Percentiles rank a stretch among this genome's conserved stretches.
Evolutionary conservation across 129 eudicot genomes (phyloP).

Genomic region (Escallonia rubra): DNA sequence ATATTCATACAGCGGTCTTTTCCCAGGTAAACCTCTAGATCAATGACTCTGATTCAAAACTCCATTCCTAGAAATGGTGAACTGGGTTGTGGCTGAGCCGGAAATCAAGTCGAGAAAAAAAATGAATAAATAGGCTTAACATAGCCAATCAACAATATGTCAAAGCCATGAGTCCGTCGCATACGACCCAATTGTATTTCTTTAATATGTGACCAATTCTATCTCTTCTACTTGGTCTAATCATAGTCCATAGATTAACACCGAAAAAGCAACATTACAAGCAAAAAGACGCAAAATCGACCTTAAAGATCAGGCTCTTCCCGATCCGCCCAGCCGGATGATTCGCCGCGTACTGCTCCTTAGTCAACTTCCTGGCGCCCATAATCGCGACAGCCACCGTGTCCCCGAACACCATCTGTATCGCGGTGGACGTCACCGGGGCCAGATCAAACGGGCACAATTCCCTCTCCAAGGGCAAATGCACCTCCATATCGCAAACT

Average conservation of each 20-base stretch:
- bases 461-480: slow-evolving; percentile 91
- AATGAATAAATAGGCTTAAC: too few relatives aligned
- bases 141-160: too few relatives aligned
- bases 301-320: slow-evolving; percentile 92
- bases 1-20: too few relatives aligned
- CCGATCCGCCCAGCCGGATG: slow-evolving; percentile 98
- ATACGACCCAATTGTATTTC: too few relatives aligned
- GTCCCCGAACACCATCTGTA: slow-evolving; percentile 97
- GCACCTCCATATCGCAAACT: slow-evolving; percentile 74
- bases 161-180: too few relatives aligned
- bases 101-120: too few relatives aligned
- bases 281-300: slow-evolving; percentile 17
- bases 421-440: slow-evolving; percentile 90
- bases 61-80: too few relatives aligned
- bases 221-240: too few relatives aligned
- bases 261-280: background rate
- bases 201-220: too few relatives aligned
- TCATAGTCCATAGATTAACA: background rate
- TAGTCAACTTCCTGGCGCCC: slow-evolving; percentile 73
- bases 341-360: slow-evolving; percentile 79
- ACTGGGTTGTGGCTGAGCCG: too few relatives aligned
- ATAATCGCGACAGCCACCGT: slow-evolving; percentile 89
- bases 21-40: too few relatives aligned
- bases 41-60: too few relatives aligned
- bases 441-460: slow-evolving; percentile 93